Conservation (phyloP, 345 rosid genomes). For the Eutrema yunnanense region DNA sequence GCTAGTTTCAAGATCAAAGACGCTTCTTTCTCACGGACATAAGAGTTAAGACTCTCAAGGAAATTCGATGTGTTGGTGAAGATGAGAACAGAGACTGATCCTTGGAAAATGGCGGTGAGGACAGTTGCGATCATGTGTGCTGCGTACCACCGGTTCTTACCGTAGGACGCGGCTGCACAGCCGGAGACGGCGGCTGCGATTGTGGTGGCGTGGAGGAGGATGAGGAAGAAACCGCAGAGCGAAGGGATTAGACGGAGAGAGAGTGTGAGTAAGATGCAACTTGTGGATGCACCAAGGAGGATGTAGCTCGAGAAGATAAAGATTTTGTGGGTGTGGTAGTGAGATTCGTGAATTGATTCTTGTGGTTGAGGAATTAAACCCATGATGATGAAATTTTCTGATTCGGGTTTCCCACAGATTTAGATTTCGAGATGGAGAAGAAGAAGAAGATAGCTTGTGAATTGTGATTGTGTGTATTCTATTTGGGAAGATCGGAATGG, state of each 20-base stretch:
- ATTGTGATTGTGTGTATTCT: background rate
- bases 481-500: background rate
- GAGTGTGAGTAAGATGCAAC: conserved; percentile 86
- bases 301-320: conserved; percentile 83
- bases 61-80: conserved; percentile 66
- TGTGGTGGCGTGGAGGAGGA: conserved; percentile 41
- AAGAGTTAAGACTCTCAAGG: conserved; percentile 59
- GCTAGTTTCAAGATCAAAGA: conserved; percentile 69
- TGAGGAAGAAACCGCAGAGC: conserved; percentile 43
- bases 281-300: conserved; percentile 82
- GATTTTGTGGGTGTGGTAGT: conserved; percentile 54
- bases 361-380: conserved; percentile 27
- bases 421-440: conserved; percentile 23
- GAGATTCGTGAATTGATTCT: conserved; percentile 32
- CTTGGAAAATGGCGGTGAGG: conserved; percentile 84
- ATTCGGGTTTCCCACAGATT: background rate
- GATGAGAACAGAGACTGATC: conserved; percentile 74
- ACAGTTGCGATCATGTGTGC: conserved; percentile 87
- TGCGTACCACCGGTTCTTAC: conserved; percentile 56
- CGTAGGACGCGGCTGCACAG: conserved; percentile 53
- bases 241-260: conserved; percentile 88
- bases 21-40: conserved; percentile 82
- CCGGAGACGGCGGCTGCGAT: conserved; percentile 61
- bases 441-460: conserved; percentile 25
- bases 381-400: conserved; percentile 23